Conservation (phyloP, 2,329 filamentous ascomycete species). For the Tolypocladium guangdongense region DNA sequence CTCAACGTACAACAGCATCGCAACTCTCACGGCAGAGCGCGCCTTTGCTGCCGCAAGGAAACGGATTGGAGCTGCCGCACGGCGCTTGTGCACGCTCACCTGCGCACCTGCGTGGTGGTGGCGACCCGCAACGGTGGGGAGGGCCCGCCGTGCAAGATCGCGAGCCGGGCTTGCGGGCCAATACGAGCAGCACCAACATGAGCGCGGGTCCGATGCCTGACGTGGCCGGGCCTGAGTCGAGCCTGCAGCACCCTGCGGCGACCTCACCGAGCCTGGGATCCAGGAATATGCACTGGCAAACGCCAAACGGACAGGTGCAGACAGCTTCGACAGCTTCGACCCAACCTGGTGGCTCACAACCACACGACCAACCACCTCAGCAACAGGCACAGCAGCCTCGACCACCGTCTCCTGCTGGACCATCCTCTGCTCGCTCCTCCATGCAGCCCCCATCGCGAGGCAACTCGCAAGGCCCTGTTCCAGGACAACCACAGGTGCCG, state of each 20-base stretch:
- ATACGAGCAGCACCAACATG: not conserved
- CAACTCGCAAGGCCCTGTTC: not conserved
- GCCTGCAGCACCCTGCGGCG: not conserved
- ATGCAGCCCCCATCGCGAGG: not conserved
- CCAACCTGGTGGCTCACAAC: not conserved
- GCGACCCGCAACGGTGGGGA: not conserved
- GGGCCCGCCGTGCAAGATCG: not conserved
- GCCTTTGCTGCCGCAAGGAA: not conserved
- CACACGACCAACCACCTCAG: not conserved
- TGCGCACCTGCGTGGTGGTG: not conserved
- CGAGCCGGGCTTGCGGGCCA: not conserved
- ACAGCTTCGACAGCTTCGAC: not conserved
- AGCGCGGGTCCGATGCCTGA: not conserved
- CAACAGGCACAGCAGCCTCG: not conserved
- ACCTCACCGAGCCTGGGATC: not conserved
- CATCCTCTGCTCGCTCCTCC: not conserved
- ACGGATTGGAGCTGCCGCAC: not conserved
- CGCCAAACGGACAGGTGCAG: not conserved
- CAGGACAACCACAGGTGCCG: not conserved
- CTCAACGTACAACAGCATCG: not conserved
- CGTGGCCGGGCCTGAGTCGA: not conserved
- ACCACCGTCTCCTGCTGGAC: not conserved
- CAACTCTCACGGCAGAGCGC: not conserved
- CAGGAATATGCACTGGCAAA: not conserved
- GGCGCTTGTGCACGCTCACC: not conserved